A percentile compares a stretch with the other conserved stretches of the same genome.
These are phyloP conservation scores for Urtica urens DNA, from an alignment of 306 rosid genomes.

Conservation along the genomic window DNA sequence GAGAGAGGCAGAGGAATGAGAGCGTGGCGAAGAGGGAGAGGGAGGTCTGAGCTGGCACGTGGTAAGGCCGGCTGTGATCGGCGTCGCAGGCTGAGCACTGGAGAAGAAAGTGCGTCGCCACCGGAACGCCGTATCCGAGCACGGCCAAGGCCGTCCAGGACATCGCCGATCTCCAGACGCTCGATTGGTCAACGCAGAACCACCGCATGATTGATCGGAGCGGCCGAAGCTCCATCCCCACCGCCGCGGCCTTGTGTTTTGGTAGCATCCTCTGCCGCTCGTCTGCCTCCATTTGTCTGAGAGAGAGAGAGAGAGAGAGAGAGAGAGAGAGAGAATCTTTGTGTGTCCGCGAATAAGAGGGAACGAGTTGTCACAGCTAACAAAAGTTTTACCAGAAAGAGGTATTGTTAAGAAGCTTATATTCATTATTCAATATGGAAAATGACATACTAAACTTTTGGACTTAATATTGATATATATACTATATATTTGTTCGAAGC, in stretches of 20 bases:
- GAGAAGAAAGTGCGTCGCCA: constrained; percentile 54
- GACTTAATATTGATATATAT: no score
- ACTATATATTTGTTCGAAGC: no score
- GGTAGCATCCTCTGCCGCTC: neutral
- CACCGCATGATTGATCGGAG: constrained; percentile 45
- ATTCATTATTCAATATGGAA: no score
- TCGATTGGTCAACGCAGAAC: constrained; percentile 66
- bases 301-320: no score
- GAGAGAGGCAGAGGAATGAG: constrained; percentile 46
- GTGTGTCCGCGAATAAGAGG: no score
- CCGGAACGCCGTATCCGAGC: constrained; percentile 44
- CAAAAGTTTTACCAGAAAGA: no score
- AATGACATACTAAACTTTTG: no score
- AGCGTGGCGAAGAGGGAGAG: constrained; percentile 41
- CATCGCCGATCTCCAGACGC: constrained; percentile 20
- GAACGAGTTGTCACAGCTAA: no score
- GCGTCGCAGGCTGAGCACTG: constrained; percentile 52
- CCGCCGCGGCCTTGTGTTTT: constrained; percentile 4
- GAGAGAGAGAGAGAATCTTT: no score
- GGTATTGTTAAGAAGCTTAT: no score
- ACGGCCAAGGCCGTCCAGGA: constrained; percentile 62
- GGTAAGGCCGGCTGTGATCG: constrained; percentile 64
- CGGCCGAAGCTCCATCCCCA: constrained; percentile 32
- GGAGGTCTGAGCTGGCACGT: constrained; percentile 49
- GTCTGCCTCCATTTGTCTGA: neutral